Evolutionary conservation across 2,329 filamentous ascomycete genomes (phyloP).

Genomic region (Metarhizium sp.): DNA sequence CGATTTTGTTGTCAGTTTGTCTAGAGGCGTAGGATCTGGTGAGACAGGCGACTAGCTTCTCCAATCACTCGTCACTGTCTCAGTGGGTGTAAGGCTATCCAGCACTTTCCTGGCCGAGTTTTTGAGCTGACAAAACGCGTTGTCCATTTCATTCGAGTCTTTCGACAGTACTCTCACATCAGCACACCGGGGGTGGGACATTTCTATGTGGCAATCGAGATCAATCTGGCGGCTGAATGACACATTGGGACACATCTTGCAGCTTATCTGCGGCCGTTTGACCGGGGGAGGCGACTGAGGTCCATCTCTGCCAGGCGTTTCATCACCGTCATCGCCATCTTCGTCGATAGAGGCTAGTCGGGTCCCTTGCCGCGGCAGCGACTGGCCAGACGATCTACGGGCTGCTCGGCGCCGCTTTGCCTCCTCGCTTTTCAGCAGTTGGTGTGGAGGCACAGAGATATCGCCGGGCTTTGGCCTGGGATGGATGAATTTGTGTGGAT

Average conservation of each 20-base stretch:
- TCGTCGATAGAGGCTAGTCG: constrained; percentile 5
- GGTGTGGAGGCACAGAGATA: not conserved
- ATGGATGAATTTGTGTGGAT: not conserved
- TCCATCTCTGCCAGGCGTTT: not conserved
- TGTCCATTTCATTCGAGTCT: not conserved
- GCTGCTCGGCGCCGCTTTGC: not conserved
- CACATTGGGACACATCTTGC: not conserved
- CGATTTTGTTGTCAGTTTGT: not conserved
- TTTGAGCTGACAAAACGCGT: not conserved
- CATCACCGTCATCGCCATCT: not conserved
- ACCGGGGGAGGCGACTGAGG: not conserved
- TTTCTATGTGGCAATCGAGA: not conserved
- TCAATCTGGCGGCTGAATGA: not conserved
- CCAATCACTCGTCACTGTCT: not conserved
- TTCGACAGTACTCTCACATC: no score
- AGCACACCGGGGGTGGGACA: not conserved
- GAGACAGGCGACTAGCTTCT: not conserved
- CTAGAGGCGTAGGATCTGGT: not conserved
- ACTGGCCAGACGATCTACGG: not conserved
- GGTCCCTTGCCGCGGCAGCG: not conserved
- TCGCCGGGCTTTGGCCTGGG: not conserved
- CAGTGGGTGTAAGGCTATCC: not conserved
- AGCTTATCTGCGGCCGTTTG: not conserved
- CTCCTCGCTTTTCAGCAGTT: not conserved
- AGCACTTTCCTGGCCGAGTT: not conserved